Percentiles rank a stretch among this genome's conserved stretches.
phyloP scores from a whole-genome alignment of 371 early-diverging fungal species.

The Sporodiniella umbellata region DNA sequence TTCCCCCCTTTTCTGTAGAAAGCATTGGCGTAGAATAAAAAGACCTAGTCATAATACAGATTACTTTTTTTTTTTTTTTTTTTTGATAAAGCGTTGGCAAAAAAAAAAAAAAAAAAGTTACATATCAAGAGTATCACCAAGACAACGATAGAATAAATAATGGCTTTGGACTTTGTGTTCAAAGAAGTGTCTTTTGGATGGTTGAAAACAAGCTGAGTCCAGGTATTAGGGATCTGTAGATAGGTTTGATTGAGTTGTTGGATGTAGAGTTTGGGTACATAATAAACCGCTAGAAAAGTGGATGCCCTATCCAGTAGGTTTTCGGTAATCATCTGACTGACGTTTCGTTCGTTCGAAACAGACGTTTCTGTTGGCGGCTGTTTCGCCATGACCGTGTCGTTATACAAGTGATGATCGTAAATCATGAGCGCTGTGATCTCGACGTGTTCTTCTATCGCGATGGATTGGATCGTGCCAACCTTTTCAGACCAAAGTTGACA shows the following conservation, averaged over 20 bases:
- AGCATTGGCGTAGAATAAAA: conserved; percentile 1
- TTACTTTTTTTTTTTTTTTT: too few relatives aligned
- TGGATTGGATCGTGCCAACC: conserved; percentile 11
- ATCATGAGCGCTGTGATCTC: conserved; percentile 27
- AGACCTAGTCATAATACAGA: too few relatives aligned
- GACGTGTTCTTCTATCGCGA: conserved; percentile 20
- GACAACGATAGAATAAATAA: too few relatives aligned
- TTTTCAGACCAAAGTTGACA: conserved; percentile 35
- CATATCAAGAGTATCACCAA: too few relatives aligned
- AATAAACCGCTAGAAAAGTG: conserved; percentile 28
- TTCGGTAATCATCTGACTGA: conserved; percentile 28
- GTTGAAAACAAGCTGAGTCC: conserved; percentile 14
- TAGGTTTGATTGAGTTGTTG: conserved; percentile 9
- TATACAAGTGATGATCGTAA: conserved; percentile 24
- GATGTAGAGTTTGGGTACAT: conserved; percentile 23
- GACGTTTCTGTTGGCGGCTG: conserved; percentile 13
- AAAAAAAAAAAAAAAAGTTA: too few relatives aligned
- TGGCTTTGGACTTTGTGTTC: too few relatives aligned
- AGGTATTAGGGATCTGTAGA: too few relatives aligned
- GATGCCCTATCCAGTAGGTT: conserved; percentile 19
- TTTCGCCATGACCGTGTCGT: conserved; percentile 3
- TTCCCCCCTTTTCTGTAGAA: not conserved
- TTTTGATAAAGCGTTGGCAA: too few relatives aligned
- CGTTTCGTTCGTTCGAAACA: conserved; percentile 24
- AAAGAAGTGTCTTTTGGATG: too few relatives aligned